Percentiles rank a stretch among this genome's conserved stretches.
Evolutionary conservation across 768 basidiomycete genomes (phyloP).

Genomic region (Polyporus arcularius): DNA sequence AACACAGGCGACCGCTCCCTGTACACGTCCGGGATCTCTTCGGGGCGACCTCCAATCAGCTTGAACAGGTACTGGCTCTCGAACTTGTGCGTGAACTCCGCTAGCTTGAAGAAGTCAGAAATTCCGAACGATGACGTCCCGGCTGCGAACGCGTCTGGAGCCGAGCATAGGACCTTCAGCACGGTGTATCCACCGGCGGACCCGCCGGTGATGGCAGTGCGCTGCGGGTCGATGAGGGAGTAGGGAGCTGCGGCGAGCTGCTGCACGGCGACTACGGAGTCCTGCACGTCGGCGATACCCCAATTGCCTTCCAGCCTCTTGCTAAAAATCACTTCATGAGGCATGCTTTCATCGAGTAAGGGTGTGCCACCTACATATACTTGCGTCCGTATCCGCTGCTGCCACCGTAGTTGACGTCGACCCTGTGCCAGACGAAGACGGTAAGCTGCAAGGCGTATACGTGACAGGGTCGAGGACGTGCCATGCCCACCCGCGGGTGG

Average conservation of each 20-base stretch:
- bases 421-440: conserved; percentile 35
- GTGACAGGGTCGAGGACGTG: conserved; percentile 30
- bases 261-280: conserved; percentile 59
- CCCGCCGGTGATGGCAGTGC: conserved; percentile 68
- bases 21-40: conserved; percentile 59
- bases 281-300: conserved; percentile 75
- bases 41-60: conserved; percentile 60
- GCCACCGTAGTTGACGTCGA: conserved; percentile 79
- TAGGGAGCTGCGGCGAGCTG: conserved; percentile 46
- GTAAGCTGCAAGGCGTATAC: not conserved
- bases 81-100: conserved; percentile 72
- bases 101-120: conserved; percentile 59
- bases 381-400: conserved; percentile 71
- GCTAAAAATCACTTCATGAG: conserved; percentile 16
- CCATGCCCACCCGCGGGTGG: conserved; percentile 76
- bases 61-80: conserved; percentile 59
- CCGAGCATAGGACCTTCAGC: conserved; percentile 48
- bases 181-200: conserved; percentile 77
- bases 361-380: conserved; percentile 57
- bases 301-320: conserved; percentile 63
- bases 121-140: conserved; percentile 70
- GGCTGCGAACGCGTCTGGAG: conserved; percentile 55
- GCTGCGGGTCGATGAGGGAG: conserved; percentile 61
- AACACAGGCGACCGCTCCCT: conserved; percentile 61
- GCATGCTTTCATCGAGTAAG: not conserved